A percentile compares a stretch with the other conserved stretches of the same genome.
phyloP scores from a whole-genome alignment of 2,329 filamentous ascomycete genomes.

The Beauveria pseudobassiana region DNA sequence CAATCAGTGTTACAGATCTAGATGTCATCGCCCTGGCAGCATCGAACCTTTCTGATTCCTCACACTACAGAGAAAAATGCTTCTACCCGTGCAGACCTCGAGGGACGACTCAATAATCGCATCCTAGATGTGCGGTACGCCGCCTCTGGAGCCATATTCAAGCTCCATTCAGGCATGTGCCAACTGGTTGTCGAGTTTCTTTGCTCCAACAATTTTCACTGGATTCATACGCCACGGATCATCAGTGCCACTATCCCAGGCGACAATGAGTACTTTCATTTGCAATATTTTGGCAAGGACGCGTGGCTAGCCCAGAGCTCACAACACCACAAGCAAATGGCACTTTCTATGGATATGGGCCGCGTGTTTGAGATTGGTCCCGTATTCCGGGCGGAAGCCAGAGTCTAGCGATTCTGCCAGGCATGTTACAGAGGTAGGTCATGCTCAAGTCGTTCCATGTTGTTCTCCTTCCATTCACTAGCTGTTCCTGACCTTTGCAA shows the following conservation, averaged over 20 bases:
- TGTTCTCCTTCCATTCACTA: not conserved
- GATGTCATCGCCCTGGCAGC: not conserved
- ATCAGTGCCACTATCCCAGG: not conserved
- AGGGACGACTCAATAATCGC: not conserved
- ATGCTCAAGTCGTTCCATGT: too few relatives aligned
- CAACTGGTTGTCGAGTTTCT: slow-evolving; percentile 6
- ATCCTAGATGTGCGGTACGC: not conserved
- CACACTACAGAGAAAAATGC: not conserved
- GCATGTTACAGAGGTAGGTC: not conserved
- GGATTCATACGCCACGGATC: not conserved
- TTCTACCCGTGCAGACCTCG: not conserved
- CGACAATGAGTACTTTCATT: not conserved
- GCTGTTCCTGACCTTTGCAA: not conserved
- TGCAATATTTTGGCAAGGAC: slow-evolving; percentile 1
- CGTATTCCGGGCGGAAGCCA: not conserved
- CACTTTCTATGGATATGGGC: not conserved
- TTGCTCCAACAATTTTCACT: not conserved
- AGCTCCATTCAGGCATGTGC: slow-evolving; percentile 6
- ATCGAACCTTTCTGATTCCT: not conserved
- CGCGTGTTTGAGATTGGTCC: slow-evolving; percentile 4
- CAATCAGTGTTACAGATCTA: not conserved
- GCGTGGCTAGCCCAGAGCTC: slow-evolving; percentile 2
- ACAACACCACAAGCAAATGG: slow-evolving; percentile 6
- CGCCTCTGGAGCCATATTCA: not conserved
- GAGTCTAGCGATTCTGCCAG: not conserved